Percentiles rank a stretch among this genome's conserved stretches.
These are phyloP conservation scores for Ogataea pilisensis DNA, from an alignment of 805 yeast species.

Conservation along the genomic window DNA sequence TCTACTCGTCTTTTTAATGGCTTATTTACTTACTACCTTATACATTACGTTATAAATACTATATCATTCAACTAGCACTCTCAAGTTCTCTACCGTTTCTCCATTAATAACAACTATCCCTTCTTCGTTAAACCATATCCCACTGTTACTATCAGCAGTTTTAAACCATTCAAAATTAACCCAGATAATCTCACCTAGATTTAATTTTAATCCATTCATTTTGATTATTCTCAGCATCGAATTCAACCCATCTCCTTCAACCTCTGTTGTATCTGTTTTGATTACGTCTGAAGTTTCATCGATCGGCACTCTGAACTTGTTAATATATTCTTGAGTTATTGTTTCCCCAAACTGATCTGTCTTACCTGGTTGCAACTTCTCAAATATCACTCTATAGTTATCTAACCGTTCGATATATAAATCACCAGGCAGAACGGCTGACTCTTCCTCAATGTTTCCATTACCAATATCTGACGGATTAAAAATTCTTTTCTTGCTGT, in stretches of 20 bases:
- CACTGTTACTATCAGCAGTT: neutral
- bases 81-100: slow-evolving; percentile 21
- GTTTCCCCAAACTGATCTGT: slow-evolving; percentile 37
- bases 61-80: slow-evolving; percentile 4
- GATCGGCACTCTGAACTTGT: neutral
- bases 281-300: neutral
- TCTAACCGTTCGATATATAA: slow-evolving; percentile 37
- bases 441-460: neutral
- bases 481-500: neutral
- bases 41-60: too few relatives aligned
- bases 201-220: slow-evolving; percentile 22
- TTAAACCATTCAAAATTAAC: slow-evolving; percentile 13
- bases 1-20: neutral
- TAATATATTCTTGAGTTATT: slow-evolving; percentile 26
- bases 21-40: too few relatives aligned
- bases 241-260: neutral
- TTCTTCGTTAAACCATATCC: slow-evolving; percentile 6
- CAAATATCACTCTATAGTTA: slow-evolving; percentile 44
- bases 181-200: slow-evolving; percentile 21
- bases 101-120: slow-evolving; percentile 19
- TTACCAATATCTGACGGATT: slow-evolving; percentile 4
- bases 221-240: slow-evolving; percentile 20
- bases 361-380: slow-evolving; percentile 36
- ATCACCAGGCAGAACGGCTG: slow-evolving; percentile 24
- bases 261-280: neutral